phyloP scores from a whole-genome alignment of 2,329 filamentous ascomycete species.

The Trichoderma sp. region DNA sequence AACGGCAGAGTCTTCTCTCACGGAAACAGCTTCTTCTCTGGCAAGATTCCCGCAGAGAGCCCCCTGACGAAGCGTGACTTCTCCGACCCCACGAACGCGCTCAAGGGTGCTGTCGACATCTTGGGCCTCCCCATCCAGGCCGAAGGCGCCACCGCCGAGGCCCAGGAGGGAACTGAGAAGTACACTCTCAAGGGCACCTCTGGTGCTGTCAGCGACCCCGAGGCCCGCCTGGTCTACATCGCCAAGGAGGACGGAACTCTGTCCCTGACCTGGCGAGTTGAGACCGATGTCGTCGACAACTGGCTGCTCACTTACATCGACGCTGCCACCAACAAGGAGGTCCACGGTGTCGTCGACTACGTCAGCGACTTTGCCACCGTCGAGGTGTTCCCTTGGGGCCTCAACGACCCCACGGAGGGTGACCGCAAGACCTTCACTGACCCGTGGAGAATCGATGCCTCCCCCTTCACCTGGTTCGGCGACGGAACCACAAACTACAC shows the following conservation, averaged over 20 bases:
- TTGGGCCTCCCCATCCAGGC: conserved; percentile 35
- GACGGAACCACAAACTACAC: conserved; percentile 49
- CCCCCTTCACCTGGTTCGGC: conserved; percentile 53
- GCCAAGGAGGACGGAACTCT: conserved; percentile 47
- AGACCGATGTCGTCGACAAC: conserved; percentile 56
- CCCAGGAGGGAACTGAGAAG: conserved; percentile 27
- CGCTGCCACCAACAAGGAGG: conserved; percentile 43
- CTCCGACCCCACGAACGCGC: conserved; percentile 44
- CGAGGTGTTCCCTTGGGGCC: conserved; percentile 55
- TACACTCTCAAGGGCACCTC: conserved; percentile 47
- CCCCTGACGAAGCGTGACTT: conserved; percentile 41
- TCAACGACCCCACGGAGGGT: conserved; percentile 54
- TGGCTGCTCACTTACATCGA: conserved; percentile 61
- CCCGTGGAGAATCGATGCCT: conserved; percentile 47
- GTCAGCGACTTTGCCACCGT: conserved; percentile 52
- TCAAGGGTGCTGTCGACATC: conserved; percentile 40
- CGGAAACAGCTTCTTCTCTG: conserved; percentile 49
- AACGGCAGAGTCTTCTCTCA: conserved; percentile 58
- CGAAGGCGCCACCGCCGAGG: conserved; percentile 28
- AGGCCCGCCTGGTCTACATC: conserved; percentile 56
- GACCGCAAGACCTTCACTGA: conserved; percentile 43
- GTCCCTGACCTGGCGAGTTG: conserved; percentile 55
- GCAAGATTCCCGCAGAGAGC: conserved; percentile 39
- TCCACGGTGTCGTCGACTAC: conserved; percentile 57
- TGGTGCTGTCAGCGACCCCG: conserved; percentile 51